Evolutionary conservation across 495 filamentous ascomycete genomes (phyloP).

Genomic region (Neurospora cerealis): DNA sequence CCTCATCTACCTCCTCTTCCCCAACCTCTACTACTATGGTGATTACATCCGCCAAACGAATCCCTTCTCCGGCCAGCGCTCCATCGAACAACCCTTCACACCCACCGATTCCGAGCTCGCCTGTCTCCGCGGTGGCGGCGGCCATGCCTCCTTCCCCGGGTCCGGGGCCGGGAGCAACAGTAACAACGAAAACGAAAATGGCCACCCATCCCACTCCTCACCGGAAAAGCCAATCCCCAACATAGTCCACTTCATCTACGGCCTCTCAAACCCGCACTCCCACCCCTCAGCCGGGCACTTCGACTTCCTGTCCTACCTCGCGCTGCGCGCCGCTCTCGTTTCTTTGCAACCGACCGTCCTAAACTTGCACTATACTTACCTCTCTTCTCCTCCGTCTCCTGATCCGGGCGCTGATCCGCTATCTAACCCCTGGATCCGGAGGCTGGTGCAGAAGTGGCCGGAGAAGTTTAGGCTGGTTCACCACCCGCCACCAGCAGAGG

Average conservation of each 20-base stretch:
- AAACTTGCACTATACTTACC: conserved; percentile 36
- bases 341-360: conserved; percentile 31
- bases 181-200: neutral
- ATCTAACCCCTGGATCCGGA: conserved; percentile 33
- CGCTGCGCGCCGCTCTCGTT: conserved; percentile 32
- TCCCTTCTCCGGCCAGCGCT: conserved; percentile 31
- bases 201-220: neutral
- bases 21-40: conserved; percentile 21
- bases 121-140: conserved; percentile 19
- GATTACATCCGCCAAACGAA: conserved; percentile 30
- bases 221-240: conserved; percentile 21
- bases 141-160: conserved; percentile 5
- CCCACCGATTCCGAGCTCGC: conserved; percentile 26
- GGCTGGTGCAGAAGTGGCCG: conserved; percentile 10
- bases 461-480: conserved; percentile 32
- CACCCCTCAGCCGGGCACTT: conserved; percentile 28
- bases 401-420: conserved; percentile 26
- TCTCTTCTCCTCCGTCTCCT: conserved; percentile 27
- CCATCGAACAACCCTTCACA: conserved; percentile 28
- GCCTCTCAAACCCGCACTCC: conserved; percentile 28
- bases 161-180: neutral
- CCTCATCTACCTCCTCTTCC: conserved; percentile 16
- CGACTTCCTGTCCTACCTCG: conserved; percentile 36
- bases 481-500: conserved; percentile 20
- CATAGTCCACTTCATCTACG: conserved; percentile 37